Evolutionary conservation across 257 asterid genomes (phyloP).

Genomic region (Solanum infundibuliforme): DNA sequence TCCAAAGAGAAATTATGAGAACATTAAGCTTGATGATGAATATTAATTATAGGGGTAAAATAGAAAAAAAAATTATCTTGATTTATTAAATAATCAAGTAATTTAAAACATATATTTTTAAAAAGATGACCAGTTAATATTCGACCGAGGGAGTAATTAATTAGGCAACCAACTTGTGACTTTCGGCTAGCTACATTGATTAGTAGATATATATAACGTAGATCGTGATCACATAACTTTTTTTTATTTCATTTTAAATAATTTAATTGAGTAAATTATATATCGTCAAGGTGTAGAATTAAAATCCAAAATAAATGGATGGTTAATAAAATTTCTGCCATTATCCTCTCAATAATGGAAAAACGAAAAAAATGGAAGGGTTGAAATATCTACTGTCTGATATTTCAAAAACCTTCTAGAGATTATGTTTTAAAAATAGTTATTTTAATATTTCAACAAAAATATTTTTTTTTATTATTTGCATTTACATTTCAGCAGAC

Average conservation of each 20-base stretch:
- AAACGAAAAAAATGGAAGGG: too few relatives aligned
- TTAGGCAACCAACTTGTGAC: background rate
- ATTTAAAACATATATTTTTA: too few relatives aligned
- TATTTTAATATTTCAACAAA: background rate
- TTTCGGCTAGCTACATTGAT: background rate
- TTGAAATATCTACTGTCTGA: background rate
- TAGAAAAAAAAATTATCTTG: too few relatives aligned
- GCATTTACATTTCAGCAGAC: background rate
- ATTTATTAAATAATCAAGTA: too few relatives aligned
- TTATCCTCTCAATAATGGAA: background rate
- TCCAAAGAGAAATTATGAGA: too few relatives aligned
- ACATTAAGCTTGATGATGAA: too few relatives aligned
- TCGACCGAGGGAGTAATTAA: too few relatives aligned
- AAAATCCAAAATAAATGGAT: background rate
- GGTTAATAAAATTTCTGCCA: background rate
- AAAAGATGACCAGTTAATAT: too few relatives aligned
- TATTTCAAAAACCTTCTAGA: background rate
- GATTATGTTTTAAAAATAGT: background rate
- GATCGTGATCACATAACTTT: background rate
- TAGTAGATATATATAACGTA: background rate
- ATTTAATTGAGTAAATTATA: background rate
- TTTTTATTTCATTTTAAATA: background rate
- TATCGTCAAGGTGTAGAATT: background rate
- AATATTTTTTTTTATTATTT: background rate
- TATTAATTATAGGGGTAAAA: too few relatives aligned